Evolutionary conservation across 2,329 filamentous ascomycete species (phyloP).

Genomic region (Colletotrichum godetiae): DNA sequence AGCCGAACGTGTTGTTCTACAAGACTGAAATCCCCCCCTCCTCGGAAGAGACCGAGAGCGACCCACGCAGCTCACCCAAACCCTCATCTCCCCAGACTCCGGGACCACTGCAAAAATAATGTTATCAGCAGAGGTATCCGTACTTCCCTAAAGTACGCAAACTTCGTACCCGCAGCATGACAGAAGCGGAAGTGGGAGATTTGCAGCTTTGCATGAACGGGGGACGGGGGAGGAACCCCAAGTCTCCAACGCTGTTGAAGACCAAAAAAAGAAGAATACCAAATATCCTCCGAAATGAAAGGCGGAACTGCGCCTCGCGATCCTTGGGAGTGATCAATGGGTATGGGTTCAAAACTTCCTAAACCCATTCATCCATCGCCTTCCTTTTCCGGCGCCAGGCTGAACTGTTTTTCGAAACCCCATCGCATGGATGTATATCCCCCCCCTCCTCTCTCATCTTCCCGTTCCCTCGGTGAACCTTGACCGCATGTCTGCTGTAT

Average conservation of each 20-base stretch:
- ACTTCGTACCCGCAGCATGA: background rate
- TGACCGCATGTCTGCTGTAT: background rate
- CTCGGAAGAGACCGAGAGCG: background rate
- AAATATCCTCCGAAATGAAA: background rate
- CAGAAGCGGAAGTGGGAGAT: background rate
- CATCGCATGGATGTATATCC: background rate
- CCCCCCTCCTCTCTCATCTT: background rate
- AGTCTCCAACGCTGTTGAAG: background rate
- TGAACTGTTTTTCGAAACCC: background rate
- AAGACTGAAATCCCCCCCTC: background rate
- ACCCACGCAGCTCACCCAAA: background rate
- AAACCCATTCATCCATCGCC: background rate
- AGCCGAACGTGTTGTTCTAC: background rate
- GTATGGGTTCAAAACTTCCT: background rate
- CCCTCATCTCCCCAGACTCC: background rate
- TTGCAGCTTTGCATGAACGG: background rate
- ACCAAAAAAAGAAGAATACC: background rate
- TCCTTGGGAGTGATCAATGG: background rate
- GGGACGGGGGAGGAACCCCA: background rate
- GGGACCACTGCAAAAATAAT: background rate
- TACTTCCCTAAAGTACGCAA: no score
- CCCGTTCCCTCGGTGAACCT: background rate
- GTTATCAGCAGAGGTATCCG: background rate
- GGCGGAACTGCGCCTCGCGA: background rate
- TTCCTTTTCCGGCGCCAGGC: background rate